A percentile compares a stretch with the other conserved stretches of the same genome.
phyloP scores from a whole-genome alignment of 148 eudicot genomes.

The Chenopodium quinoa region DNA sequence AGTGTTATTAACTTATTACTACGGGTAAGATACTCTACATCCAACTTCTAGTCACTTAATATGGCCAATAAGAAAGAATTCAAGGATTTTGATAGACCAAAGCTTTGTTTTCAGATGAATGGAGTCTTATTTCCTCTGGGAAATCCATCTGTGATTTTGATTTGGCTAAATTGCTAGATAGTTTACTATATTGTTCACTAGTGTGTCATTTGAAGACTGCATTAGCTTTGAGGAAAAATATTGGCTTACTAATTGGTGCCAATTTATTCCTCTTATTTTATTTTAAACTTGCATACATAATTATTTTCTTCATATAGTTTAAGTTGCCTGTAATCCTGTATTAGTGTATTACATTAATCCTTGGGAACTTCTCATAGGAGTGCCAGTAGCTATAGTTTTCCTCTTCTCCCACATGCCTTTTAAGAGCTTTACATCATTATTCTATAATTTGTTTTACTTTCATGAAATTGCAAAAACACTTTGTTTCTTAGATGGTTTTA shows the following conservation, averaged over 20 bases:
- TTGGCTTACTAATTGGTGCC: not conserved
- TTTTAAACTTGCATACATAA: not conserved
- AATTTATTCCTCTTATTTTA: too few relatives aligned
- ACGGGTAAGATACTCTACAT: too few relatives aligned
- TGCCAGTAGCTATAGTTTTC: not conserved
- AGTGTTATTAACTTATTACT: too few relatives aligned
- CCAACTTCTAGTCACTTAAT: not conserved
- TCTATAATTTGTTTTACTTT: too few relatives aligned
- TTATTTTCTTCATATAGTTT: not conserved
- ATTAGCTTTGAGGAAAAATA: not conserved
- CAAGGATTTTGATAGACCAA: not conserved
- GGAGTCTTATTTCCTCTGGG: not conserved
- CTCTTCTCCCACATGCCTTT: too few relatives aligned
- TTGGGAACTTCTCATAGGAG: not conserved
- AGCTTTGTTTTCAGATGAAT: not conserved
- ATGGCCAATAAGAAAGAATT: not conserved
- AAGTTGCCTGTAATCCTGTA: not conserved
- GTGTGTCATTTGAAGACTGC: not conserved
- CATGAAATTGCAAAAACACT: too few relatives aligned
- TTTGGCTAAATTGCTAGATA: not conserved
- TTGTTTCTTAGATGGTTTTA: too few relatives aligned
- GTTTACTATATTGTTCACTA: not conserved
- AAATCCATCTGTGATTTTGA: not conserved
- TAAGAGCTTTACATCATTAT: too few relatives aligned
- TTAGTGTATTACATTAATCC: too few relatives aligned